Evolutionary conservation across 495 filamentous ascomycete species (phyloP), one percentile per base, ranked within the genome.

Genomic region (Penicillium turbatum): DNA sequence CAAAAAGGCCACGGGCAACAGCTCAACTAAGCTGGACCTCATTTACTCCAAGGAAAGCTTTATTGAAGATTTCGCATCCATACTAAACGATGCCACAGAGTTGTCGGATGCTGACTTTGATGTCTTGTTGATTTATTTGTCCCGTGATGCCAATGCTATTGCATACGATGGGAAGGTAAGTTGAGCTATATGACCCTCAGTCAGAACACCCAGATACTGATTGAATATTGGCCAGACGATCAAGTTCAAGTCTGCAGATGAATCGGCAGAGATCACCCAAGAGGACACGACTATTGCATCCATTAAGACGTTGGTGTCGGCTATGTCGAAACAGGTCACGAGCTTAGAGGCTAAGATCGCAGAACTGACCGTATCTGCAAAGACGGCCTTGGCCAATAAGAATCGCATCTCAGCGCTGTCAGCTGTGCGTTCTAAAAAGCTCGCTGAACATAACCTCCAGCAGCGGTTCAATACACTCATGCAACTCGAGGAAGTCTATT

Each of bases 401-500:
- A 90, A 93, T 66, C 73, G 80, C n/a, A 68, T 85, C 6, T 77
- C 83, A 0, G 93, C 93, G 6, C 72, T 90, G 3, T 81, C 86
- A 0, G 83, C 90, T 0, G 75, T 98, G n/a, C 83, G 84, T 32
- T 87, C 82, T 0, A 96, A 88, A 70, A 97, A 93, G 64, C 72
- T 86, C 4, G 83, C 83, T 21, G 90, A 95, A 63, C 73, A 79
- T 7, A 86, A 81, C 31, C 76, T 97, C 0, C 72, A 78, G 15
- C 79, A 83, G 44, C 84, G 90, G 3, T 77, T 83, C 19, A 83
- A 83, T 9, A 87, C 85, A 0, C 77, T 93, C 1, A 70, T 69
- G n/a, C 90, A 96, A 68, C 74, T 97, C 0, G 90, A 97, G 67
- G 84, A 88, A 40, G 84, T 96, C 0, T 86, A 86, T 48, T 65